Evolutionary conservation across 352 stramenopile genomes (phyloP).

Genomic region (Phytophthora lateralis): DNA sequence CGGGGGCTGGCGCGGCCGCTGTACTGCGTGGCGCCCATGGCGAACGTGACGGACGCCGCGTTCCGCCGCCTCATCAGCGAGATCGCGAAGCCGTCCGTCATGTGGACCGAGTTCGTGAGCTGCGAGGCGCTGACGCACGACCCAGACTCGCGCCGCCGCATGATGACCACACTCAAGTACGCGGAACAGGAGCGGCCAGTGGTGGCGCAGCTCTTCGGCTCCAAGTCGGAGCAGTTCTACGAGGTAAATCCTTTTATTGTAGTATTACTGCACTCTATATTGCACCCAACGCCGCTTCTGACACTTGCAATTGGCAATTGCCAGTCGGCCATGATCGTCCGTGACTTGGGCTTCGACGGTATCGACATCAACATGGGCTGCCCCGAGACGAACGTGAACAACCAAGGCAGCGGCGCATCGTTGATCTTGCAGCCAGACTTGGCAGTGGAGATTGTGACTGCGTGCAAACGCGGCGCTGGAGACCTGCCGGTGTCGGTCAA

Average conservation of each 20-base stretch:
- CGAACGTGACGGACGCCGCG: constrained; percentile 81
- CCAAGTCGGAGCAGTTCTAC: constrained; percentile 87
- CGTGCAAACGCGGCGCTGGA: constrained; percentile 71
- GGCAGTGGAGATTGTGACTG: constrained; percentile 65
- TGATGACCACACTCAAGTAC: constrained; percentile 83
- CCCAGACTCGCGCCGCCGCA: constrained; percentile 57
- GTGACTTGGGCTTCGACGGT: constrained; percentile 82
- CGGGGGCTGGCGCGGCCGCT: constrained; percentile 62
- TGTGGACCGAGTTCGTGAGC: constrained; percentile 90
- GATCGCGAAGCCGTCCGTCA: constrained; percentile 78
- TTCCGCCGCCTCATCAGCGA: constrained; percentile 79
- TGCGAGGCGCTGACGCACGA: constrained; percentile 82
- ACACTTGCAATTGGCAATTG: constrained; percentile 3
- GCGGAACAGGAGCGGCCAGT: constrained; percentile 73
- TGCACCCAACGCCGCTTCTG: not conserved
- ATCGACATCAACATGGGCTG: constrained; percentile 91
- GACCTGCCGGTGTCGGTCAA: constrained; percentile 77
- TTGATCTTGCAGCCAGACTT: constrained; percentile 70
- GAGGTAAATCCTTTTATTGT: constrained; percentile 43
- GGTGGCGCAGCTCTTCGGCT: constrained; percentile 85
- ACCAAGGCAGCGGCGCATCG: constrained; percentile 72
- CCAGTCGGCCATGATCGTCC: constrained; percentile 76
- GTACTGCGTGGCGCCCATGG: constrained; percentile 85
- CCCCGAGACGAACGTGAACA: constrained; percentile 77
- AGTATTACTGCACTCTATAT: not conserved